phyloP scores from a whole-genome alignment of 176 grass and related monocot species.

The Triticum urartu region DNA sequence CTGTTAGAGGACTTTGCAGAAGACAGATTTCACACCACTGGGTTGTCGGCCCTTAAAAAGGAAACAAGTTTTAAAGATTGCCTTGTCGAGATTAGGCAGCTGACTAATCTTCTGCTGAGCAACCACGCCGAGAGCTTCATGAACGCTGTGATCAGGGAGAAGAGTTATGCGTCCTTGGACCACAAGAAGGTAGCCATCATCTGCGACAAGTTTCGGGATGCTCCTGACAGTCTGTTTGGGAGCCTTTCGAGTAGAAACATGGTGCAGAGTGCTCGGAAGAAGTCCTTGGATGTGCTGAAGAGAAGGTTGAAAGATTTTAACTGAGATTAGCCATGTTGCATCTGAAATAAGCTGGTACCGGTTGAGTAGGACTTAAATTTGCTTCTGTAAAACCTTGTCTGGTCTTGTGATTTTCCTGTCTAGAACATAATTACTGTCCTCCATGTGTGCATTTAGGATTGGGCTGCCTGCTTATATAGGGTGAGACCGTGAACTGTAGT shows the following conservation, averaged over 20 bases:
- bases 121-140: slow-evolving; percentile 10
- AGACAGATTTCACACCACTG: not conserved
- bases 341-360: too few relatives aligned
- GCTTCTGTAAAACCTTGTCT: not conserved
- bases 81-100: slow-evolving; percentile 9
- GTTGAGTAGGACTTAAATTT: not conserved
- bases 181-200: slow-evolving; percentile 16
- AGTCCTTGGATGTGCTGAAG: slow-evolving; percentile 92
- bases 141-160: not conserved
- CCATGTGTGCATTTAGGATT: not conserved
- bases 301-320: slow-evolving; percentile 91
- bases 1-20: not conserved
- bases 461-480: too few relatives aligned
- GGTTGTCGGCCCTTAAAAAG: not conserved
- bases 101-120: slow-evolving; percentile 13
- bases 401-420: not conserved
- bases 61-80: slow-evolving; percentile 11
- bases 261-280: slow-evolving; percentile 73
- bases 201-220: slow-evolving; percentile 41
- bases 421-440: not conserved
- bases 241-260: slow-evolving; percentile 71
- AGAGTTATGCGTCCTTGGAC: slow-evolving; percentile 5
- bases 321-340: slow-evolving; percentile 31
- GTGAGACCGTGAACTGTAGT: too few relatives aligned
- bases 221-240: slow-evolving; percentile 75